Evolutionary conservation across 1,284 basidiomycete species (phyloP).

Genomic region (Trichosporon coremiiforme): DNA sequence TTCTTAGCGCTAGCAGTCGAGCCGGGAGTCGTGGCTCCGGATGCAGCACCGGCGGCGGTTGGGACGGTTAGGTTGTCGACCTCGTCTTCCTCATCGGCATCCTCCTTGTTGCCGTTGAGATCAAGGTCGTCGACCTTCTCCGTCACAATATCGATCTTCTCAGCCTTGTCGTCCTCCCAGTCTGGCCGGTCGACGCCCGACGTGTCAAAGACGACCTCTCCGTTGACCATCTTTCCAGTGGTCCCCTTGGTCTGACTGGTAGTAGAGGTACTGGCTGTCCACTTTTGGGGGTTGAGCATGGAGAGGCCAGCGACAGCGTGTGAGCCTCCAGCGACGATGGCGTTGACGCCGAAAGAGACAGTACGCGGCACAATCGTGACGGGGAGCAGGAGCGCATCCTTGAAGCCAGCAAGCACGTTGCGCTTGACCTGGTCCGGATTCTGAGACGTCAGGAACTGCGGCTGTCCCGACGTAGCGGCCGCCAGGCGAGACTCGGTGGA

Average conservation of each 20-base stretch:
- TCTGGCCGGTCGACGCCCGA: conserved; percentile 56
- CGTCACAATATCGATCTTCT: conserved; percentile 20
- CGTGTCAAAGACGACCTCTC: conserved; percentile 62
- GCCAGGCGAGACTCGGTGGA: not conserved
- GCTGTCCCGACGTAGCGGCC: conserved; percentile 38
- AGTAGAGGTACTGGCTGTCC: conserved; percentile 59
- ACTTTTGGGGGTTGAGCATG: conserved; percentile 83
- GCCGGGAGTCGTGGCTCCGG: conserved; percentile 19
- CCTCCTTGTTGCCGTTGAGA: conserved; percentile 20
- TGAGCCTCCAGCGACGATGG: conserved; percentile 64
- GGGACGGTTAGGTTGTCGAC: conserved; percentile 25
- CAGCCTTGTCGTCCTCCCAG: conserved; percentile 57
- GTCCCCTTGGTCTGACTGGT: conserved; percentile 25
- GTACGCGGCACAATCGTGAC: conserved; percentile 95
- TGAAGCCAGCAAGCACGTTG: conserved; percentile 88
- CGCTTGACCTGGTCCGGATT: conserved; percentile 92
- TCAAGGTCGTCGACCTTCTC: conserved; percentile 28
- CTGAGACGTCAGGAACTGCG: conserved; percentile 73
- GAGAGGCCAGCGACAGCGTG: conserved; percentile 80
- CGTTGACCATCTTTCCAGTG: conserved; percentile 36
- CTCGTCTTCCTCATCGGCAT: conserved; percentile 22
- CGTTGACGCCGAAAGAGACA: conserved; percentile 69
- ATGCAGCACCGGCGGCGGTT: not conserved
- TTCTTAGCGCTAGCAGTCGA: conserved; percentile 24
- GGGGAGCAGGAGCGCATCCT: conserved; percentile 82